Evolutionary conservation across 306 rosid genomes (phyloP).

Genomic region (Ormosia emarginata): DNA sequence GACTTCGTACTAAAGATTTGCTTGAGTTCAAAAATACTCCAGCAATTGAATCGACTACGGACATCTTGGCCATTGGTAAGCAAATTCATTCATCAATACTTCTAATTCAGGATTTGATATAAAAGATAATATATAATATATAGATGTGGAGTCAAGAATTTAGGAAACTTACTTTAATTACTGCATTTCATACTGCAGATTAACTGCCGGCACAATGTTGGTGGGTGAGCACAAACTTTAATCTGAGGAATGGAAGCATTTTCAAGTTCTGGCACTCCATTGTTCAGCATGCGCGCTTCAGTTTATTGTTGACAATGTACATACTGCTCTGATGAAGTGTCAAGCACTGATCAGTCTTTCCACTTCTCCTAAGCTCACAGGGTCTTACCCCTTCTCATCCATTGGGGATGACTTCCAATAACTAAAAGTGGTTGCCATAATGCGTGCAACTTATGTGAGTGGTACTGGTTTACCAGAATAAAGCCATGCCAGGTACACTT

Average conservation of each 20-base stretch:
- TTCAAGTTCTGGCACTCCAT: constrained; percentile 9
- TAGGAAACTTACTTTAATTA: constrained; percentile 9
- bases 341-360: neutral
- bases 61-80: constrained; percentile 44
- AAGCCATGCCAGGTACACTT: neutral
- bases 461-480: neutral
- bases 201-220: neutral
- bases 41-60: constrained; percentile 40
- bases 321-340: neutral
- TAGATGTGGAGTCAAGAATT: neutral
- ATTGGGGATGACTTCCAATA: neutral
- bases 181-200: constrained; percentile 35
- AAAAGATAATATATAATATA: neutral
- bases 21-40: constrained; percentile 25
- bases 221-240: neutral
- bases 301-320: neutral
- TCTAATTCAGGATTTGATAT: constrained; percentile 1
- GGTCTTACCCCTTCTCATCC: neutral
- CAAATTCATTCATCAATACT: neutral
- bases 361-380: neutral
- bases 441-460: neutral
- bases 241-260: constrained; percentile 7
- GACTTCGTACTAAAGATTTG: constrained; percentile 39
- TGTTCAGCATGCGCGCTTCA: neutral
- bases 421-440: neutral